Base-by-base conservation (phyloP, 2,329 filamentous ascomycete species). In the Colletotrichum gigasporum region DNA sequence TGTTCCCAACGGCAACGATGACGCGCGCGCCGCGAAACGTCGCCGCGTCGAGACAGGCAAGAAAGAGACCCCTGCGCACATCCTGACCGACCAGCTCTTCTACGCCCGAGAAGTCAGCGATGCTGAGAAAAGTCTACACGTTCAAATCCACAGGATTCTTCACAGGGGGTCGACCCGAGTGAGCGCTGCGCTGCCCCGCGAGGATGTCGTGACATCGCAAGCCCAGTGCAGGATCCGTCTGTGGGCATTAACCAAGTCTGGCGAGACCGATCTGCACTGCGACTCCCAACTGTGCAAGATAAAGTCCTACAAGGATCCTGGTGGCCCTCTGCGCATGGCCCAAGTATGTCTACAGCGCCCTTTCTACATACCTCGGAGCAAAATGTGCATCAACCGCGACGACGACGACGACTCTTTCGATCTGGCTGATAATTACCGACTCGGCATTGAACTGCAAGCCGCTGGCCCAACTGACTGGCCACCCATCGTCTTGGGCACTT, bases 271-370 rank as follows among this genome's bases (percentile, higher is more conserved):
- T 6, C 72, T 88, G 61, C 80, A 86, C 69, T 84, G 84, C 67
- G 81, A 85, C 69, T 86, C 81, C 65, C 84, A 87, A 69, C 73
- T 82, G 8, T 87, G 85, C 74, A 80, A 80, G 42, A 75, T 88
- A 65, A 82, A 78, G 53, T 76, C 84, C 3, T 83, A 81, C 69
- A 81, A 82, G 67, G 83, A 83, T 35, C 75, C 81, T 2, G 76
- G 79, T 52, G 81, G 79, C 26, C 78, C 79, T 51, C 78, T 81
- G 44, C 78, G 76, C 28, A 79, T 84, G 61, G 81, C 83, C 11
- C 79, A 82, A 47, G 75, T 87, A 24, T 79, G 82, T 67, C 70
- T 85, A 47, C 76, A 79, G 28, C 73, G 75, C 20, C 83, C 85
- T 1, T 87, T 88, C 65, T 78, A 79, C 35, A 76, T 88, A 11